Evolutionary conservation across 2,329 filamentous ascomycete genomes (phyloP), one percentile per base, ranked within the genome.

Genomic region (Aspergillus pseudonomiae): DNA sequence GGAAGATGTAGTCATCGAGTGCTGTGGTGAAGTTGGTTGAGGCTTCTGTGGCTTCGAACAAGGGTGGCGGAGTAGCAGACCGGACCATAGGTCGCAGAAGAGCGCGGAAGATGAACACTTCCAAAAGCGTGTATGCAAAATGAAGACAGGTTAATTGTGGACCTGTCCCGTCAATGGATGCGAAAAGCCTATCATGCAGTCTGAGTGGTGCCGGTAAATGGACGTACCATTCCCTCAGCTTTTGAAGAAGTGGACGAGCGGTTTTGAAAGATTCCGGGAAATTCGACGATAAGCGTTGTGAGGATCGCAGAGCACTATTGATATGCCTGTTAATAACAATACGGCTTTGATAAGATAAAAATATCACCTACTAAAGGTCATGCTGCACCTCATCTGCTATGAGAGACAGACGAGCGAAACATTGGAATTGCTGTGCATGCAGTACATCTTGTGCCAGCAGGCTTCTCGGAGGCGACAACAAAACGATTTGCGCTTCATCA

Each of bases 21-120:
- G 58, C 55, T 30, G 41, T 14, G 7, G 63, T 60, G 34, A 57
- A 57, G 28, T 26, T 62, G 26, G 36, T 36, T 14, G 45, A 43
- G 16, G 63, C 48, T 30, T 67, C 63, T 4, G 50, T 39, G 21
- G 65, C 63, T 41, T 68, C 65, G 53, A 65, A 59, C 16, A 68
- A 46, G 4, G 58, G 66, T 19, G 66, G 66, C 5, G 66, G 64
- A 10, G 66, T 62, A 43, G 60, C 60, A 3, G 62, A 65, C 28
- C 60, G 66, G 39, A 65, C 66, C 39, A 68, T 60, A 11, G 67
- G 68, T 48, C 69, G 67, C 41, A 74, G 64, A n/a, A 74, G 55
- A 1, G 70, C 68, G 43, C 72, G 68, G 55, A 71, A 74, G 7
- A 74, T 64, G 21, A 71, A 70, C 10, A 74, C 52, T 57, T 71